A percentile compares a stretch with the other conserved stretches of the same genome.
phyloP scores from a whole-genome alignment of 2,329 filamentous ascomycete species.

The Graphilbum sp. region DNA sequence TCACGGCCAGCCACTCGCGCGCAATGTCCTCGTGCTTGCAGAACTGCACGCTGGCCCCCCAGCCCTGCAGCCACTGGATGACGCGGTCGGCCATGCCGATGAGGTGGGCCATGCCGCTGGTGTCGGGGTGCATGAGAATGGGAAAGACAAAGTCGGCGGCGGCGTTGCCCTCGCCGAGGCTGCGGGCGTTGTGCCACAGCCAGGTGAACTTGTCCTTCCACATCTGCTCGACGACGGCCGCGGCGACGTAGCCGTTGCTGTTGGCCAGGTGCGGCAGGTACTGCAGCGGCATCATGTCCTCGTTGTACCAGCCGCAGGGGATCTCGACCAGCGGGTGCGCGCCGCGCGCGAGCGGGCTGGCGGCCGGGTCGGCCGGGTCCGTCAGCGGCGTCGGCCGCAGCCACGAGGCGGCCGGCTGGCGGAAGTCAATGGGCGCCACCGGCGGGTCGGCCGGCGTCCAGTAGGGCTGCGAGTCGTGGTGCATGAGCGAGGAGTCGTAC shows the following conservation, averaged over 20 bases:
- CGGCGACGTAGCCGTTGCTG: conserved; percentile 41
- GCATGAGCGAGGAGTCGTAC: conserved; percentile 51
- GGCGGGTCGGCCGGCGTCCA: conserved; percentile 26
- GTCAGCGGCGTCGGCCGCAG: conserved; percentile 13
- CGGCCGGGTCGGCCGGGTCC: conserved; percentile 35
- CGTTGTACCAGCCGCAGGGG: conserved; percentile 46
- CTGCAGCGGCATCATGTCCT: conserved; percentile 49
- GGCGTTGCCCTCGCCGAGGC: conserved; percentile 12
- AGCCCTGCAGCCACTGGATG: conserved; percentile 30
- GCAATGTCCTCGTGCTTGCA: conserved; percentile 25
- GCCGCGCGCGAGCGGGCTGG: conserved; percentile 20
- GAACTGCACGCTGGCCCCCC: conserved; percentile 27
- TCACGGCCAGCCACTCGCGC: conserved; percentile 17
- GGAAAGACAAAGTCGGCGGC: conserved; percentile 48
- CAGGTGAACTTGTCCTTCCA: conserved; percentile 48
- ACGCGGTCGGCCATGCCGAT: conserved; percentile 32
- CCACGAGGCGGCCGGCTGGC: conserved; percentile 20
- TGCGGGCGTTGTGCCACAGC: conserved; percentile 24
- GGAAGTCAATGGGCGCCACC: conserved; percentile 33
- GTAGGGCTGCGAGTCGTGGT: conserved; percentile 48
- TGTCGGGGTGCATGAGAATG: conserved; percentile 59
- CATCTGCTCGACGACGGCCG: conserved; percentile 40
- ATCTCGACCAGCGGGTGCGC: conserved; percentile 37
- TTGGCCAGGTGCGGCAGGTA: conserved; percentile 51
- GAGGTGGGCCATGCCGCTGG: conserved; percentile 43